These are phyloP conservation scores for Scedosporium apiospermum DNA, from an alignment of 2,329 filamentous ascomycete genomes.

Conservation along the genomic window DNA sequence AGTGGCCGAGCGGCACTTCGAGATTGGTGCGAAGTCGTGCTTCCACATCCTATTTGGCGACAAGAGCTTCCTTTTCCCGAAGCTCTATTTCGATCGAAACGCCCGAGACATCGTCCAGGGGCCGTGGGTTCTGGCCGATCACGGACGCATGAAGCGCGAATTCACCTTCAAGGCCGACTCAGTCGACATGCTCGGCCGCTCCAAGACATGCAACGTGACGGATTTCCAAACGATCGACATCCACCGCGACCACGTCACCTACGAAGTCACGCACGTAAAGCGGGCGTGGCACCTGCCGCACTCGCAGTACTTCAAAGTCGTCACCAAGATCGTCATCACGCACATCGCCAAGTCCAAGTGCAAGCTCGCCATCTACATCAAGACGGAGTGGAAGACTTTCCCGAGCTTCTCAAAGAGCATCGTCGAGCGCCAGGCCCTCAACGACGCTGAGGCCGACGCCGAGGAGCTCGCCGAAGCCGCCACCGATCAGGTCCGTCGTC, in stretches of 20 bases:
- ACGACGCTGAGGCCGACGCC: conserved; percentile 63
- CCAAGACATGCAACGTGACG: conserved; percentile 52
- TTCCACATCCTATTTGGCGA: conserved; percentile 97
- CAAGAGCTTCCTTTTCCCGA: conserved; percentile 87
- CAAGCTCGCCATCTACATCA: conserved; percentile 80
- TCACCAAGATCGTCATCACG: conserved; percentile 89
- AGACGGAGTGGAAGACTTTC: conserved; percentile 74
- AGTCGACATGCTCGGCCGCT: conserved; percentile 53
- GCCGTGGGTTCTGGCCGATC: conserved; percentile 67
- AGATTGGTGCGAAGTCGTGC: conserved; percentile 85
- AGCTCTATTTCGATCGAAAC: conserved; percentile 75
- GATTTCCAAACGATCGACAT: conserved; percentile 85
- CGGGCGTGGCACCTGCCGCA: conserved; percentile 80
- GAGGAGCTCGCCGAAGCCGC: conserved; percentile 67
- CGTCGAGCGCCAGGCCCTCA: conserved; percentile 62
- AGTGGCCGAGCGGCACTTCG: conserved; percentile 72
- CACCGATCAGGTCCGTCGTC: conserved; percentile 65
- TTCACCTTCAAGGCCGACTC: conserved; percentile 73
- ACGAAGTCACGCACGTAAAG: conserved; percentile 53
- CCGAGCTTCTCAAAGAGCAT: conserved; percentile 51
- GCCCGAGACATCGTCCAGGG: conserved; percentile 76
- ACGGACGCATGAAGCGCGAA: conserved; percentile 62
- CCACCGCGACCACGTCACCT: conserved; percentile 64
- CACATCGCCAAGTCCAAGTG: conserved; percentile 86
- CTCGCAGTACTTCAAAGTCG: conserved; percentile 65